These are phyloP conservation scores for Suillus alpinus DNA, from an alignment of 768 basidiomycete genomes.

Conservation along the genomic window DNA sequence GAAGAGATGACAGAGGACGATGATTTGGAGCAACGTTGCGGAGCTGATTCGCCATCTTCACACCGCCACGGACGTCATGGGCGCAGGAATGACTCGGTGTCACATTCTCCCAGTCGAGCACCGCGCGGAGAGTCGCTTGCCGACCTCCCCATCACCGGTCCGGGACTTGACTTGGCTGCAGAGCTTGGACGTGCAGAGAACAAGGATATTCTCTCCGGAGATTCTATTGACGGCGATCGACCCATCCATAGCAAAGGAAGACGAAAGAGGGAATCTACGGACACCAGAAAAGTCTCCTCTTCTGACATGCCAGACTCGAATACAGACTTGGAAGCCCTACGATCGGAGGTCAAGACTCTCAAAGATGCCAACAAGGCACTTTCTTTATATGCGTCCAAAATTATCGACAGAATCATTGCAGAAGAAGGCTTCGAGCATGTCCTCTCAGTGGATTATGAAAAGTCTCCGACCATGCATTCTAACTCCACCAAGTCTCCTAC, in stretches of 20 bases:
- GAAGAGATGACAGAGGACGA: constrained; percentile 46
- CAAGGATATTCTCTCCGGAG: constrained; percentile 70
- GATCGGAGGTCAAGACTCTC: constrained; percentile 85
- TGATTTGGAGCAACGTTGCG: constrained; percentile 37
- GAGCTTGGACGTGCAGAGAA: constrained; percentile 91
- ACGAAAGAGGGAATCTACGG: constrained; percentile 35
- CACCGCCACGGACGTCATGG: constrained; percentile 45
- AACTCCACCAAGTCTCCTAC: constrained; percentile 33
- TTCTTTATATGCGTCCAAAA: constrained; percentile 94
- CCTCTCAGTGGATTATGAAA: constrained; percentile 87
- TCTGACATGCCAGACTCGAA: constrained; percentile 42
- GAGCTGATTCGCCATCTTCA: constrained; percentile 36
- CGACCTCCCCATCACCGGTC: constrained; percentile 83
- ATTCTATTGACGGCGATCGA: constrained; percentile 50
- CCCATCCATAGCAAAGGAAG: constrained; percentile 45
- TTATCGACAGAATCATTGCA: constrained; percentile 94
- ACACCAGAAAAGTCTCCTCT: constrained; percentile 30
- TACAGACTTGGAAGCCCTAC: constrained; percentile 56
- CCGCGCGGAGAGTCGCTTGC: constrained; percentile 79
- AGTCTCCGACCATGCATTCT: constrained; percentile 47
- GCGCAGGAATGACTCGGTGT: constrained; percentile 53
- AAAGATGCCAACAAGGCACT: constrained; percentile 96
- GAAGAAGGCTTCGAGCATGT: constrained; percentile 98
- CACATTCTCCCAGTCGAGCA: constrained; percentile 41
- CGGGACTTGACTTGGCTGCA: constrained; percentile 86